Evolutionary conservation across 805 yeast species (phyloP).

Genomic region (Yamadazyma phyllophila): DNA sequence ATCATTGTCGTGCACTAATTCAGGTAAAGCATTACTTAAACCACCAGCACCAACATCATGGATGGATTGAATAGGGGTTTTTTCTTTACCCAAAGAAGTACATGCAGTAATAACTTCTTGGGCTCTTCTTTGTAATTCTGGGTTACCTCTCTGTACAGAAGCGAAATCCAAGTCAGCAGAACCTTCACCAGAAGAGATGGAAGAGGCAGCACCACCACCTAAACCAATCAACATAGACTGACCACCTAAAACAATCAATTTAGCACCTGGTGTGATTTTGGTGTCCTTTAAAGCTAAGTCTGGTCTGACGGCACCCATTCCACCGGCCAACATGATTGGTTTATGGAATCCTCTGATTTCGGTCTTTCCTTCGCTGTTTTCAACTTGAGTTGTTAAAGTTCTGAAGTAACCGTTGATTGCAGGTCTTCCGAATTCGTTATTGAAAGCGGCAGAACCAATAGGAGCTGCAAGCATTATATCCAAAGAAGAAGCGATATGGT

Average conservation of each 20-base stretch:
- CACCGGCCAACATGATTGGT: constrained; percentile 99
- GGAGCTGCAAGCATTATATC: constrained; percentile 98
- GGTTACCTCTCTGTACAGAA: constrained; percentile 98
- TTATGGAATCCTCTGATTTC: constrained; percentile 96
- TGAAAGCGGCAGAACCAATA: constrained; percentile 95
- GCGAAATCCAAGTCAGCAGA: constrained; percentile 97
- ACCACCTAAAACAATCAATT: constrained; percentile 93
- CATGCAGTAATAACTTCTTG: constrained; percentile 97
- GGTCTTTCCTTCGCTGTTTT: constrained; percentile 54
- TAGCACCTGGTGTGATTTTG: constrained; percentile 87
- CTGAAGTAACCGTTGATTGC: constrained; percentile 96
- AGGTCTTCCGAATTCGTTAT: constrained; percentile 98
- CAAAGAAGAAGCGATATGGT: constrained; percentile 86
- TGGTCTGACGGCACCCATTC: constrained; percentile 96
- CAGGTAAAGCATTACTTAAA: constrained; percentile 94
- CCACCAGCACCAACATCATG: constrained; percentile 99
- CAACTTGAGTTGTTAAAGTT: constrained; percentile 81
- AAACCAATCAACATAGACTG: constrained; percentile 97
- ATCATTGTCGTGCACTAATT: constrained; percentile 94
- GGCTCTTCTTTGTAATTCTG: constrained; percentile 98
- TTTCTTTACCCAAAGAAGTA: constrained; percentile 66
- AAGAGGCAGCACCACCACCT: constrained; percentile 99
- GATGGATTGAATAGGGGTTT: constrained; percentile 83
- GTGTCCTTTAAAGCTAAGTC: constrained; percentile 84
- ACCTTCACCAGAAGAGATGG: constrained; percentile 93